Evolutionary conservation across 2,329 filamentous ascomycete genomes (phyloP), one percentile per base, ranked within the genome.

Genomic region (Chaetomium globosum): DNA sequence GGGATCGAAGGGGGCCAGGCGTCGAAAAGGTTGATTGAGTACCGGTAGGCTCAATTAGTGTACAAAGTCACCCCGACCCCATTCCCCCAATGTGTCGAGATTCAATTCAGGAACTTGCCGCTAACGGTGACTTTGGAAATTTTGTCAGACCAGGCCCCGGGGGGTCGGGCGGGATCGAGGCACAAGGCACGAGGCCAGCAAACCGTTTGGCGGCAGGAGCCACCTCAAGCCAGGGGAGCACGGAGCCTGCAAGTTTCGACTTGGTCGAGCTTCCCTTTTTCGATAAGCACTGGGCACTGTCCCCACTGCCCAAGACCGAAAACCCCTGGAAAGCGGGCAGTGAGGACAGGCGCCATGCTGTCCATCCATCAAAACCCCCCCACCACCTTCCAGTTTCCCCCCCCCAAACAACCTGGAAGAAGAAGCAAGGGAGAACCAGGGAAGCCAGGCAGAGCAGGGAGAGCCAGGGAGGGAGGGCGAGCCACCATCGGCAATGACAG

Each of bases 231-330:
- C 48, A 51, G 49, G 53, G 30, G 53, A 23, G 21, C 54, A 46
- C 55, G 55, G 60, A 49, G 30, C 12, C 13, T 26, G 30, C 13
- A 30, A 26, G 43, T 49, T 52, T 52, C 43, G 53, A 62, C 28
- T 43, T 30, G 9, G 10, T 16, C 19, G 49, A 53, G 48, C 31
- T 53, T 31, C 21, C 33, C 23, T 31, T 54, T 26, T 54, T 33
- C 54, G 61, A 58, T 63, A 59, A 54, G 48, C 48, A 58, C 43
- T 28, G 43, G 46, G 46, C 61, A 31, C 56, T 7, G 26, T 19
- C 51, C 51, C 63, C 57, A 65, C 58, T 31, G 30, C 46, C 53
- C 36, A 33, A 48, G 54, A 21, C 64, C 59, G 36, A 54, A 33
- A 12, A 6, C 39, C 52, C 39, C 33, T 48, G 62, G 63, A 48